Evolutionary conservation across 2,329 filamentous ascomycete species (phyloP), one percentile per base, ranked within the genome.

Genomic region (Epichloe baconii): DNA sequence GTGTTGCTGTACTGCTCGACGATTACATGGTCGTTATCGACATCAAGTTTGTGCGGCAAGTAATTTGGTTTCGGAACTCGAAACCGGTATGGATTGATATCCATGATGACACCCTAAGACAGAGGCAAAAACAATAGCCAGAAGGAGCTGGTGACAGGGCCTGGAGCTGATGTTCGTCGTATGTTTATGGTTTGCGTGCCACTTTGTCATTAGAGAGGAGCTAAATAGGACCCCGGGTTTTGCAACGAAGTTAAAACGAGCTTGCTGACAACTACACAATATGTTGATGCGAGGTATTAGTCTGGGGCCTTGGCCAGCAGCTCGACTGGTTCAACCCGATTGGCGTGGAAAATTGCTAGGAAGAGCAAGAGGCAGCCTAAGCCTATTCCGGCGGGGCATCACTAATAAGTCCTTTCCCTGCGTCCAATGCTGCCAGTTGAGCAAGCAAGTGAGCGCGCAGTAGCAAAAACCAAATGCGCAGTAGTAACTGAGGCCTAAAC

Each of bases 61-160:
- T 81, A 81, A 62, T 81, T 81, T 38, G 78, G 76, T 61, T 75
- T 79, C 37, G 78, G 77, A 7, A 75, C 71, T 59, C 74, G 72
- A 55, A 74, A 74, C 54, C 69, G 69, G 66, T 79, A 80, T 38
- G 71, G 63, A 59, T 75, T 66, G 59, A 68, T 66, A 56, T 74
- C 59, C 64, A 66, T 64, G 55, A 35, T 21, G n/a, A 5, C 36
- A 26, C 12, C 47, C 17, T 15, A 34, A 15, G 23, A 40, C 21
- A 23, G 26, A 41, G 31, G 17, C 21, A 23, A 31, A 19, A 11
- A 12, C 46, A 5, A 14, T 26, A 19, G 19, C 36, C n/a, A 38
- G 11, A 38, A 5, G 6, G 17, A 10, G 21, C 21, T 26, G 43
- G 14, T 31, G 21, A 34, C 41, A 12, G 14, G 6, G 11, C 14